Evolutionary conservation across 352 stramenopile species (phyloP).

Genomic region (Pythium brachiatum): DNA sequence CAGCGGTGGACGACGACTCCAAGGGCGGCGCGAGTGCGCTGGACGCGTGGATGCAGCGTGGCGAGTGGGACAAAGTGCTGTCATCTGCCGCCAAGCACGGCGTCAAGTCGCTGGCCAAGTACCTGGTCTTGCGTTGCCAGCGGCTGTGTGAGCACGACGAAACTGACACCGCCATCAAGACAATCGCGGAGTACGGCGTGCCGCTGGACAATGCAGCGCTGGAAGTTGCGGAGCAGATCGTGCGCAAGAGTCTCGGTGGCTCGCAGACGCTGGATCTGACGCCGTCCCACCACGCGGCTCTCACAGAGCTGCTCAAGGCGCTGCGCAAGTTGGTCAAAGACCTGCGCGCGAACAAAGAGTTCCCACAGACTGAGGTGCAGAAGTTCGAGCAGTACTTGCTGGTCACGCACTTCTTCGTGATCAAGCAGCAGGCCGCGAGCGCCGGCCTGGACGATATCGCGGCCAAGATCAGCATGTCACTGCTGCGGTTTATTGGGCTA

Average conservation of each 20-base stretch:
- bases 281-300: conserved; percentile 36
- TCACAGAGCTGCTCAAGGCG: conserved; percentile 61
- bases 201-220: conserved; percentile 57
- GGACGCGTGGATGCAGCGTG: conserved; percentile 90
- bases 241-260: conserved; percentile 52
- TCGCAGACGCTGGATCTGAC: conserved; percentile 41
- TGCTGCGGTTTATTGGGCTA: conserved; percentile 88
- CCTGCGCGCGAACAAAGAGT: conserved; percentile 54
- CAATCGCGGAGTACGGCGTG: conserved; percentile 74
- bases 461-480: conserved; percentile 80
- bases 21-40: conserved; percentile 59
- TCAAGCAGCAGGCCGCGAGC: conserved; percentile 62
- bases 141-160: conserved; percentile 76
- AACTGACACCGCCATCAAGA: conserved; percentile 71
- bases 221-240: conserved; percentile 53
- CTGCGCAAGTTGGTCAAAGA: conserved; percentile 73
- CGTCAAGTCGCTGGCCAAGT: conserved; percentile 76
- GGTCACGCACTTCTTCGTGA: conserved; percentile 72
- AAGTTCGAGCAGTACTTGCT: conserved; percentile 82
- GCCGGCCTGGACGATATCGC: conserved; percentile 65
- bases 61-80: conserved; percentile 93
- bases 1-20: conserved; percentile 27
- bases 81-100: conserved; percentile 80
- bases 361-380: conserved; percentile 41
- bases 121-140: conserved; percentile 74